Percentiles rank a stretch among this genome's conserved stretches.
Conservation (phyloP, 805 yeast genomes). For the Danielozyma ontarioensis region DNA sequence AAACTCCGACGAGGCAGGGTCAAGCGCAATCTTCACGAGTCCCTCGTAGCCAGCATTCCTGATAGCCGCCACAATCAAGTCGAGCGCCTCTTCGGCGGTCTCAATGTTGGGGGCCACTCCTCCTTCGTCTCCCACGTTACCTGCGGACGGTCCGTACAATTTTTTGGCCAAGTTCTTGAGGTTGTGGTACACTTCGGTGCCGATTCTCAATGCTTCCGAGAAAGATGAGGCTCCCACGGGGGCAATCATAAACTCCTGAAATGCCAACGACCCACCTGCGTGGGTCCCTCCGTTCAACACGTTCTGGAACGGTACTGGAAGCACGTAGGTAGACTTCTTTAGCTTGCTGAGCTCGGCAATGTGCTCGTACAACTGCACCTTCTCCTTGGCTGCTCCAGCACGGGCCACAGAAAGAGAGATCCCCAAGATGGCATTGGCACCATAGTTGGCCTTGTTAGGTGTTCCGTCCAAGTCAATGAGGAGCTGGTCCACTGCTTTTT, state of each 20-base stretch:
- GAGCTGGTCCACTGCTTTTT: conserved; percentile 11
- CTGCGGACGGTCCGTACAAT: conserved; percentile 16
- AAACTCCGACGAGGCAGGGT: conserved; percentile 18
- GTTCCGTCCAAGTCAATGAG: conserved; percentile 13
- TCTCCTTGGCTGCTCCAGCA: conserved; percentile 16
- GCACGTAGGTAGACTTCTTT: conserved; percentile 6
- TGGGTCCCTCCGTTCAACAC: conserved; percentile 19
- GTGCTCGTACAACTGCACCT: conserved; percentile 15
- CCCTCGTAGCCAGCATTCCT: conserved; percentile 14
- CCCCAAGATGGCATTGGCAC: conserved; percentile 20
- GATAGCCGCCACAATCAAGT: conserved; percentile 14
- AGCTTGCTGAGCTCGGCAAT: conserved; percentile 11
- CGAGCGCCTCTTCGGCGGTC: conserved; percentile 16
- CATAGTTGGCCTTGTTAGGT: conserved; percentile 14
- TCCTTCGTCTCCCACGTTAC: conserved; percentile 22
- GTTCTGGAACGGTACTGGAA: conserved; percentile 20
- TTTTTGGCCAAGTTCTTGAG: conserved; percentile 13
- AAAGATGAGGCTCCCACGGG: conserved; percentile 12
- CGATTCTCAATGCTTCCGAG: conserved; percentile 14
- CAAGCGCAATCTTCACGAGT: conserved; percentile 15
- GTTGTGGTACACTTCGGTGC: conserved; percentile 16
- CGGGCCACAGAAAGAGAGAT: conserved; percentile 16
- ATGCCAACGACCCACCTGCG: conserved; percentile 20
- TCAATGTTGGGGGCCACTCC: conserved; percentile 17
- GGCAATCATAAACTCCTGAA: conserved; percentile 22